Evolutionary conservation across 768 basidiomycete species (phyloP), one percentile per base, ranked within the genome.

Genomic region (Tulasnella sp.): DNA sequence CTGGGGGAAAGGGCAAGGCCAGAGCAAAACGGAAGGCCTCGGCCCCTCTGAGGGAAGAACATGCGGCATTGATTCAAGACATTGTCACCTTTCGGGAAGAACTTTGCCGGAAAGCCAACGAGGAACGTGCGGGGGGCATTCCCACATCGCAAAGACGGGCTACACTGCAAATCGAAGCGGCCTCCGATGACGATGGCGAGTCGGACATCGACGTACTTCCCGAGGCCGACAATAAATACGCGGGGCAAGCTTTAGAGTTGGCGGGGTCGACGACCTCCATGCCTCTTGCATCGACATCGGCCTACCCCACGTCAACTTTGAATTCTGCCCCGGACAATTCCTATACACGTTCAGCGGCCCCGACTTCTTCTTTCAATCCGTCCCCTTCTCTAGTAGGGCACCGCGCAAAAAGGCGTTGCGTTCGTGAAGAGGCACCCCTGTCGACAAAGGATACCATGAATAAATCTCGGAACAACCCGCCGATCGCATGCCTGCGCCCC

Each of bases 11-110:
- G 50, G 25, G 31, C 11, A 52, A 36, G 17, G 25, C 27, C 50
- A 34, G 32, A 21, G 52, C 23, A 51, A 59, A 54, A 40, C 41
- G 9, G 75, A 79, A 58, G 37, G 35, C 35, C 19, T 29, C 46
- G 2, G 15, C 60, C 75, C 66, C 45, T 65, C 64, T 42, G 65
- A 61, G 23, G 62, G 65, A 37, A 45, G 65, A 21, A 68, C 70
- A 42, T 77, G 81, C 0, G 25, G 23, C 77, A 49, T 81, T 82
- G 3, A 69, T 85, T 52, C 78, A 79, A 59, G 86, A 87, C 62
- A 78, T 82, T 31, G 68, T 90, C 19, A 75, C 76, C 58, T 84
- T 83, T 62, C 79, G 81, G 61, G 76, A 83, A 57, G 78, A 81
- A 59, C 73, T 82, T 42, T 79, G 78, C 74, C 67, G 65, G 61